phyloP scores from a whole-genome alignment of 352 stramenopile species.

The Phytophthora sojae region DNA sequence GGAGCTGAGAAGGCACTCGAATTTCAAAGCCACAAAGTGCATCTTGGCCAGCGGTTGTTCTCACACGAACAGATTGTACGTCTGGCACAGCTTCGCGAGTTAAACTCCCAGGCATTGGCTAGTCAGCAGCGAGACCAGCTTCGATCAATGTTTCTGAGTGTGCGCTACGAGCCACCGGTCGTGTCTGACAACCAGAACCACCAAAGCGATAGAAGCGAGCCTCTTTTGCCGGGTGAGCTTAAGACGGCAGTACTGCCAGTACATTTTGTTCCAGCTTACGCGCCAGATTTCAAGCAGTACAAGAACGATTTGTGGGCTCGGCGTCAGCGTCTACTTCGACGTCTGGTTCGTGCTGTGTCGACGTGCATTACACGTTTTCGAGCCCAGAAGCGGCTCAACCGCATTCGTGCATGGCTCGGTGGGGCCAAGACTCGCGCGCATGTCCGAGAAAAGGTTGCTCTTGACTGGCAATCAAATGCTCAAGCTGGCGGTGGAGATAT shows the following conservation, averaged over 20 bases:
- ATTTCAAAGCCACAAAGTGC: conserved; percentile 84
- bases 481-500: conserved; percentile 2
- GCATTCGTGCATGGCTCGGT: conserved; percentile 65
- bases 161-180: conserved; percentile 27
- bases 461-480: conserved; percentile 50
- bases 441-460: conserved; percentile 68
- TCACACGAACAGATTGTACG: conserved; percentile 52
- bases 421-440: conserved; percentile 49
- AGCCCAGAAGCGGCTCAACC: conserved; percentile 62
- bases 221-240: conserved; percentile 22
- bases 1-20: conserved; percentile 83
- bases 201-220: conserved; percentile 13
- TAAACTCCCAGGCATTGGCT: conserved; percentile 41
- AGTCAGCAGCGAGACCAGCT: conserved; percentile 53
- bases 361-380: conserved; percentile 74
- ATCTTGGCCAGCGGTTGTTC: conserved; percentile 68
- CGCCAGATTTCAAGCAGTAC: conserved; percentile 84
- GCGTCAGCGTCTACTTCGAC: conserved; percentile 70
- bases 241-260: conserved; percentile 55
- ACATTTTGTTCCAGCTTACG: conserved; percentile 41
- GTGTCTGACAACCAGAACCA: conserved; percentile 25
- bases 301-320: conserved; percentile 90
- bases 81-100: conserved; percentile 57
- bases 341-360: conserved; percentile 77
- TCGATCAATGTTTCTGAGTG: conserved; percentile 47